These are phyloP conservation scores for Umbelopsis sp. DNA, from an alignment of 192 early-diverging fungal species.

Conservation along the genomic window DNA sequence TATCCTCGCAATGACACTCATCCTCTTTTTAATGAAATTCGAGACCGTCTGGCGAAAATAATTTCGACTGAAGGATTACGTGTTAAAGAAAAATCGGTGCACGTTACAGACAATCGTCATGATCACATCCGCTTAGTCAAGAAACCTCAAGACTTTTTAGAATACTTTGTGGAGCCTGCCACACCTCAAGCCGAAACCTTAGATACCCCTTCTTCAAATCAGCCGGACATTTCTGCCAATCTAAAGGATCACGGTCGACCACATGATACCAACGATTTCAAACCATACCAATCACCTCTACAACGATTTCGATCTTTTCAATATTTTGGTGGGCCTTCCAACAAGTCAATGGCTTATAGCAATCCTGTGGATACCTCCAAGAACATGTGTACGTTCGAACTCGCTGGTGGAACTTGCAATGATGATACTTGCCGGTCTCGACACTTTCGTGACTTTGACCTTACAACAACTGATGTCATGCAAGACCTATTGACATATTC, in stretches of 20 bases:
- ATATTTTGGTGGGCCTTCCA: background rate
- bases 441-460: slow-evolving; percentile 16
- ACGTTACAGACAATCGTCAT: background rate
- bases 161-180: background rate
- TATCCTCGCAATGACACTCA: background rate
- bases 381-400: slow-evolving; percentile 12
- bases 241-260: background rate
- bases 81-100: background rate
- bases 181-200: background rate
- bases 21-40: background rate
- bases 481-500: slow-evolving; percentile 3
- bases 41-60: background rate
- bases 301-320: slow-evolving; percentile 17
- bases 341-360: slow-evolving; percentile 11
- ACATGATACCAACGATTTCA: background rate
- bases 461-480: background rate
- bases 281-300: slow-evolving; percentile 10
- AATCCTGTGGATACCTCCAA: slow-evolving; percentile 12
- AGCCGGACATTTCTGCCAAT: background rate
- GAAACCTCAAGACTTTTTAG: background rate
- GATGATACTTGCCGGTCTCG: slow-evolving; percentile 20
- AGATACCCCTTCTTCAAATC: background rate
- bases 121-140: background rate
- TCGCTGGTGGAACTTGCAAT: slow-evolving; percentile 18
- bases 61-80: background rate